These are phyloP conservation scores for Alternaria incomplexa DNA, from an alignment of 2,329 filamentous ascomycete species.

Conservation along the genomic window DNA sequence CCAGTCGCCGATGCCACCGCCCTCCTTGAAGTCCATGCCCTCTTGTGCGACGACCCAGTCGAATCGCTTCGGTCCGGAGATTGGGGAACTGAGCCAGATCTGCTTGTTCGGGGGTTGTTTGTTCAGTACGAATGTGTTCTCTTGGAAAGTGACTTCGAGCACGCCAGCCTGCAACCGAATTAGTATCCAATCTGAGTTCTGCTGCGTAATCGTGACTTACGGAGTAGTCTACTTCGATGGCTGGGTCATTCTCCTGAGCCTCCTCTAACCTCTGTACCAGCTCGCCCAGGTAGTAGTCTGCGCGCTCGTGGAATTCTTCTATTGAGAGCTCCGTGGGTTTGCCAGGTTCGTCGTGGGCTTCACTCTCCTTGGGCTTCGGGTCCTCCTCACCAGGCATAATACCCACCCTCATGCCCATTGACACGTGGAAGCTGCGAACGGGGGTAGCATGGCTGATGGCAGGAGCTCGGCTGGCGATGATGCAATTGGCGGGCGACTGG, in stretches of 20 bases:
- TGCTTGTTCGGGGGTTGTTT: conserved; percentile 98
- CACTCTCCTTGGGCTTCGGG: conserved; percentile 45
- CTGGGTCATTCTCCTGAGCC: conserved; percentile 73
- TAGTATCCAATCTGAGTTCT: conserved; percentile 3
- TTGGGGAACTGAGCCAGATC: conserved; percentile 93
- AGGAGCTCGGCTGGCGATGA: conserved; percentile 29
- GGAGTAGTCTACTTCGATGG: conserved; percentile 87
- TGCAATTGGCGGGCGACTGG: conserved; percentile 31
- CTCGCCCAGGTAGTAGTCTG: conserved; percentile 75
- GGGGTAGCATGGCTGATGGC: conserved; percentile 9
- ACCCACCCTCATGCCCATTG: conserved; percentile 30
- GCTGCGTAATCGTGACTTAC: conserved; percentile 60
- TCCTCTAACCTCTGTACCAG: conserved; percentile 70
- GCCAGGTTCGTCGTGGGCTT: conserved; percentile 46
- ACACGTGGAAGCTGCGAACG: conserved; percentile 35
- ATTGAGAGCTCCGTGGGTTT: conserved; percentile 71
- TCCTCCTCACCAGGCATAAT: conserved; percentile 55
- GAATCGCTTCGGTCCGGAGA: conserved; percentile 90
- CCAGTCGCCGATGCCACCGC: conserved; percentile 77
- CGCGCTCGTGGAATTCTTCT: conserved; percentile 75
- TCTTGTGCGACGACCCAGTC: conserved; percentile 83
- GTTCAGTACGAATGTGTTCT: conserved; percentile 87
- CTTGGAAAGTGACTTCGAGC: conserved; percentile 74
- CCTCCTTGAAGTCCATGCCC: conserved; percentile 79
- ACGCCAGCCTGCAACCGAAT: conserved; percentile 75